Conservation (phyloP, 164 flowering plant genomes). For the Macadamia tetraphylla region DNA sequence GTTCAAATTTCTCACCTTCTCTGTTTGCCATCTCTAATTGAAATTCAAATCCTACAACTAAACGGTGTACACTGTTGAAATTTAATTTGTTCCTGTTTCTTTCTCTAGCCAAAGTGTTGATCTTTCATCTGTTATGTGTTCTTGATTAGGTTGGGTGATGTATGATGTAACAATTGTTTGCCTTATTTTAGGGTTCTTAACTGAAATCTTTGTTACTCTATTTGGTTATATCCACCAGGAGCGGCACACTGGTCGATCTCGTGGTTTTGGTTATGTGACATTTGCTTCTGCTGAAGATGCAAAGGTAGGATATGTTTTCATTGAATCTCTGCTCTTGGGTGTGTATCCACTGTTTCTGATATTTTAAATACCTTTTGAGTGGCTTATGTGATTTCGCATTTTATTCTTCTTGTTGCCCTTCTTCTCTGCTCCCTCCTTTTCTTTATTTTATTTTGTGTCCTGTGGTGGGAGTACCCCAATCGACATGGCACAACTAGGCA, state of each 20-base stretch:
- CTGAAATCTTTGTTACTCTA: not conserved
- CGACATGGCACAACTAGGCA: too few relatives aligned
- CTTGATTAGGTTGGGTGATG: not conserved
- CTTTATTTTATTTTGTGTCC: too few relatives aligned
- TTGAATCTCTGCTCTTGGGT: not conserved
- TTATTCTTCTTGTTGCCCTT: too few relatives aligned
- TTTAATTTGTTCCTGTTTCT: not conserved
- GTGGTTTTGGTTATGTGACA: slow-evolving; percentile 98
- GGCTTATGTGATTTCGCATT: too few relatives aligned
- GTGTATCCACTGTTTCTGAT: too few relatives aligned
- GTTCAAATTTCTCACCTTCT: too few relatives aligned
- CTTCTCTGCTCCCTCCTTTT: too few relatives aligned
- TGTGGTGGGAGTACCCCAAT: too few relatives aligned
- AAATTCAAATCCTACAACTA: too few relatives aligned
- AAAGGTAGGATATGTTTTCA: slow-evolving; percentile 42
- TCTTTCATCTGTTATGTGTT: not conserved
- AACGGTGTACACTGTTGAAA: not conserved
- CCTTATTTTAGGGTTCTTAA: not conserved
- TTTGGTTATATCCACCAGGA: slow-evolving; percentile 41
- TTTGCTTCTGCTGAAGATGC: slow-evolving; percentile 90
- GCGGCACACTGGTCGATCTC: slow-evolving; percentile 88
- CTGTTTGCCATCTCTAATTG: too few relatives aligned
- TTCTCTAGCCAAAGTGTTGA: not conserved
- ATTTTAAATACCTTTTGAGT: too few relatives aligned
- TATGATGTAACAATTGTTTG: not conserved